A percentile compares a stretch with the other conserved stretches of the same genome.
phyloP scores from a whole-genome alignment of 169 alveolate genomes.

The Cryptosporidium ubiquitum region DNA sequence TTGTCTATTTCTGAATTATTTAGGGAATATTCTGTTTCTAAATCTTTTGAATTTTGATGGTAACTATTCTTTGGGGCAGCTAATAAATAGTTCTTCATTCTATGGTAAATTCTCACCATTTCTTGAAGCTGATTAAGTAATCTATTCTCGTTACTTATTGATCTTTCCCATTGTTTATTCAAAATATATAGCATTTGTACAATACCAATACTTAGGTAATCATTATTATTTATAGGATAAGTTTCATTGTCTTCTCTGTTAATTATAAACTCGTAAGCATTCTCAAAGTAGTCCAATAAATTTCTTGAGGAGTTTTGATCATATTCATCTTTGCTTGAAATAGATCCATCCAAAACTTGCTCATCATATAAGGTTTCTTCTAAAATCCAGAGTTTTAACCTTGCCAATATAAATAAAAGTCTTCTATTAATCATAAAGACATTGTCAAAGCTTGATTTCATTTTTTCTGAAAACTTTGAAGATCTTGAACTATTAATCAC shows the following conservation, averaged over 20 bases:
- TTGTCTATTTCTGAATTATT: conserved; percentile 1
- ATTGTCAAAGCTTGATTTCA: not conserved
- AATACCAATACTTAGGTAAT: conserved; percentile 11
- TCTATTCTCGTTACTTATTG: not conserved
- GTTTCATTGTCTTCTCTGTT: not conserved
- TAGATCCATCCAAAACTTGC: not conserved
- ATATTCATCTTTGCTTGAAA: not conserved
- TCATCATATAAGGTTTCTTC: conserved; percentile 57
- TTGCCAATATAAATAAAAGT: not conserved
- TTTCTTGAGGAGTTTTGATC: not conserved
- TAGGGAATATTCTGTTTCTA: not conserved
- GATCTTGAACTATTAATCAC: conserved; percentile 21
- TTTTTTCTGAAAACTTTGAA: conserved; percentile 22
- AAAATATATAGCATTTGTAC: conserved; percentile 38
- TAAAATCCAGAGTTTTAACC: conserved; percentile 41
- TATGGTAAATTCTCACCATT: conserved; percentile 67
- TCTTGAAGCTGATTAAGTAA: conserved; percentile 39
- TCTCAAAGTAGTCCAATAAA: conserved; percentile 4
- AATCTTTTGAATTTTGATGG: not conserved
- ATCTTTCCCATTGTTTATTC: conserved; percentile 63
- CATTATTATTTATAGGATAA: not conserved
- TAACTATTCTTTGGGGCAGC: not conserved
- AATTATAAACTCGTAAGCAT: not conserved
- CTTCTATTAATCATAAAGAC: not conserved
- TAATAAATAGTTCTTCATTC: conserved; percentile 22